phyloP scores from a whole-genome alignment of 371 early-diverging fungal species.

The Mortierella sp. region DNA sequence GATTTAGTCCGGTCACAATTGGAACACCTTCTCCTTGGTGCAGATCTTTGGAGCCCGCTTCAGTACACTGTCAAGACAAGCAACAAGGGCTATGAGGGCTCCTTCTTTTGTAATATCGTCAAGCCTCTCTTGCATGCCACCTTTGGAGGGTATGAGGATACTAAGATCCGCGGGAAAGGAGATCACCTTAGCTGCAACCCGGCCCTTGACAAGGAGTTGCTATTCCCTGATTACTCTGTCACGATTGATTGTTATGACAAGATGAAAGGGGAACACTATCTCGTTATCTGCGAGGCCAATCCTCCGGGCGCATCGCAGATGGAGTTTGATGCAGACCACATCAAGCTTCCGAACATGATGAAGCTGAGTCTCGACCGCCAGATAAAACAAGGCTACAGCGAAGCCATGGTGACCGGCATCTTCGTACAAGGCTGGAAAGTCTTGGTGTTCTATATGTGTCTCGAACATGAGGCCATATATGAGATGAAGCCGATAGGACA shows the following conservation, averaged over 20 bases:
- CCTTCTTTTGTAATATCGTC: too few relatives aligned
- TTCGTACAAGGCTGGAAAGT: conserved; percentile 31
- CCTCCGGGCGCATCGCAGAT: conserved; percentile 29
- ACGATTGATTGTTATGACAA: conserved; percentile 29
- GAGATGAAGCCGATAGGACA: conserved; percentile 25
- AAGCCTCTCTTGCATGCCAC: too few relatives aligned
- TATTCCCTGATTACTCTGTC: conserved; percentile 28
- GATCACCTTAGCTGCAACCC: too few relatives aligned
- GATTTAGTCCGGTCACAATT: too few relatives aligned
- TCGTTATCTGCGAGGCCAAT: conserved; percentile 30
- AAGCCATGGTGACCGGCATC: conserved; percentile 21
- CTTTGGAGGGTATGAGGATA: too few relatives aligned
- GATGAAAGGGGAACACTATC: too few relatives aligned
- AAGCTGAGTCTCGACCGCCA: conserved; percentile 16
- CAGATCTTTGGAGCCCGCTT: too few relatives aligned
- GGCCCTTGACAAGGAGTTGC: too few relatives aligned
- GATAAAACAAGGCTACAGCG: conserved; percentile 23
- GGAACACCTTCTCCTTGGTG: too few relatives aligned
- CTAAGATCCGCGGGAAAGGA: too few relatives aligned
- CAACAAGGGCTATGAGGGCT: too few relatives aligned
- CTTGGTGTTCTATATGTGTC: conserved; percentile 26
- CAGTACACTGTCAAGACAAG: too few relatives aligned
- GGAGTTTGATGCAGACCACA: conserved; percentile 30
- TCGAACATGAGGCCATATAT: conserved; percentile 27
- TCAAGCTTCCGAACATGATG: conserved; percentile 20